Conservation (phyloP, 495 filamentous ascomycete species). For the Pseudevernia furfuracea region DNA sequence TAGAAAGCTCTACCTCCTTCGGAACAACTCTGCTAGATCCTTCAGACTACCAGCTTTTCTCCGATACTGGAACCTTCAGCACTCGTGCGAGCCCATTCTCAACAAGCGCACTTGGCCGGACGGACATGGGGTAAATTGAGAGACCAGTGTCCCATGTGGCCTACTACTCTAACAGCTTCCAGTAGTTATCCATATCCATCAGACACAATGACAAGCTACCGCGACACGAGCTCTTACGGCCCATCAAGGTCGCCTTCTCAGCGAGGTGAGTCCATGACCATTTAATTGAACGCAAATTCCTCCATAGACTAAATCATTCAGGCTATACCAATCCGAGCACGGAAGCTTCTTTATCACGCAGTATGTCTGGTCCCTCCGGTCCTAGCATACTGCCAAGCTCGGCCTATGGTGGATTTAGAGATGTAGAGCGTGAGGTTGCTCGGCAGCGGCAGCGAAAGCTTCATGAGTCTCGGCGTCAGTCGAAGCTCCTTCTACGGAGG, state of each 20-base stretch:
- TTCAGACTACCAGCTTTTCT: constrained; percentile 17
- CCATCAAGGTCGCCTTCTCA: constrained; percentile 22
- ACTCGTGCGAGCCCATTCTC: constrained; percentile 14
- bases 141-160: background rate
- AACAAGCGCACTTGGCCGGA: constrained; percentile 9
- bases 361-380: constrained; percentile 30
- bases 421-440: constrained; percentile 26
- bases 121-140: constrained; percentile 20
- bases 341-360: constrained; percentile 26
- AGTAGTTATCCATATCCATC: constrained; percentile 13
- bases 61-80: constrained; percentile 14
- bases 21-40: constrained; percentile 14
- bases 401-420: constrained; percentile 25
- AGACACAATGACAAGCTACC: constrained; percentile 15
- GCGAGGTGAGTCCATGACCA: constrained; percentile 17
- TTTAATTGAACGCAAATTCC: background rate
- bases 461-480: constrained; percentile 24
- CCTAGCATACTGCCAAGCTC: constrained; percentile 30
- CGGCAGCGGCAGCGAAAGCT: constrained; percentile 28
- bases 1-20: constrained; percentile 12
- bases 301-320: constrained; percentile 15
- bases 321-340: constrained; percentile 20
- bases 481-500: constrained; percentile 23
- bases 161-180: background rate
- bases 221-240: constrained; percentile 18